These are phyloP conservation scores for Aureobasidium leucospermi DNA, from an alignment of 2,329 filamentous ascomycete genomes.

Conservation along the genomic window DNA sequence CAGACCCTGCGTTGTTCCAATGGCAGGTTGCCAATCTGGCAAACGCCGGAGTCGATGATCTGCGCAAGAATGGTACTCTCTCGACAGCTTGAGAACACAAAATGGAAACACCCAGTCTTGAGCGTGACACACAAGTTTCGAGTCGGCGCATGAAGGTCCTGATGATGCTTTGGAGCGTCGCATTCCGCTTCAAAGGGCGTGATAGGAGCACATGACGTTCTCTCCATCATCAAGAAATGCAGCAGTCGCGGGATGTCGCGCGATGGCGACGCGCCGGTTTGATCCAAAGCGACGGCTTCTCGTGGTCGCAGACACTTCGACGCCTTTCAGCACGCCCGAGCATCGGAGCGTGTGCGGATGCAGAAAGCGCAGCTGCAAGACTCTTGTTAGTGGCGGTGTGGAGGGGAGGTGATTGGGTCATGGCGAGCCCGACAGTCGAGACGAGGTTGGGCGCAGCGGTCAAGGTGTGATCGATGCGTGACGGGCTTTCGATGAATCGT, in stretches of 20 bases:
- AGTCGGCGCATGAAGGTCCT: background rate
- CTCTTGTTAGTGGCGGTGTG: conserved; percentile 7
- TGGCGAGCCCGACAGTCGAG: background rate
- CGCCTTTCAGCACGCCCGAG: conserved; percentile 1
- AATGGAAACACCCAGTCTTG: background rate
- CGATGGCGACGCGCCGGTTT: conserved; percentile 7
- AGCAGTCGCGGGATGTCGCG: conserved; percentile 5
- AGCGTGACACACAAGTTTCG: background rate
- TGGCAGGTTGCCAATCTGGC: background rate
- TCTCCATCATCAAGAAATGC: background rate
- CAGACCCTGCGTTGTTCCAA: background rate
- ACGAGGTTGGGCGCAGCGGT: conserved; percentile 10
- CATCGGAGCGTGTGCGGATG: background rate
- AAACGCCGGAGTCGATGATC: background rate
- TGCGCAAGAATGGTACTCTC: background rate
- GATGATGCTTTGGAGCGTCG: background rate
- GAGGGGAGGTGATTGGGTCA: background rate
- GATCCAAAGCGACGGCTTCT: conserved; percentile 9
- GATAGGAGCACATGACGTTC: conserved; percentile 9
- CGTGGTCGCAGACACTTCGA: conserved; percentile 1
- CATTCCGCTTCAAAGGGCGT: background rate
- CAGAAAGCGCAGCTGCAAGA: conserved; percentile 8
- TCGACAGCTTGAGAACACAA: background rate
- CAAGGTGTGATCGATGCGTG: conserved; percentile 13
- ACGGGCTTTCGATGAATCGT: conserved; percentile 10